Conservation (phyloP, 1,284 basidiomycete genomes). For the Rhizopogon hawkerae region DNA sequence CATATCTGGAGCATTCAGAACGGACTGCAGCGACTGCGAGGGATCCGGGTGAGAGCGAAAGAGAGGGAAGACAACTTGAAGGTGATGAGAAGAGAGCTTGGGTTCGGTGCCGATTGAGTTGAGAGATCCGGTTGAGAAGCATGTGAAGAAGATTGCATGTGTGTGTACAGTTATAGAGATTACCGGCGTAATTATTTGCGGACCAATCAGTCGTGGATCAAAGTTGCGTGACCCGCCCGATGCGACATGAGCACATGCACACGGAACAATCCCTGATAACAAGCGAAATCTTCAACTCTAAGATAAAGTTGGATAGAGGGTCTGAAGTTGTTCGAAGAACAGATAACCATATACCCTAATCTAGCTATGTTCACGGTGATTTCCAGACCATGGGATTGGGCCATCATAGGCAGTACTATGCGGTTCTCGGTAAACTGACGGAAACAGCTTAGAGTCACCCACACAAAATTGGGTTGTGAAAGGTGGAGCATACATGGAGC, state of each 20-base stretch:
- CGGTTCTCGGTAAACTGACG: not conserved
- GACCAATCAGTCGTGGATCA: not conserved
- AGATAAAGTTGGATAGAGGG: not conserved
- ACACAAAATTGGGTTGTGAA: not conserved
- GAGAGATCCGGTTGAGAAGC: too few relatives aligned
- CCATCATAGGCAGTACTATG: not conserved
- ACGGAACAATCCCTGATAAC: too few relatives aligned
- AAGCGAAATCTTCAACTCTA: not conserved
- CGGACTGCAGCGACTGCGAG: constrained; percentile 55
- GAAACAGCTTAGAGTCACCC: not conserved
- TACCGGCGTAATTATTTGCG: not conserved
- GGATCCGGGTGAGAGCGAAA: constrained; percentile 38
- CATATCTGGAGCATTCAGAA: constrained; percentile 60
- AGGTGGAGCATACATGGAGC: too few relatives aligned
- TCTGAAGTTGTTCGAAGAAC: not conserved
- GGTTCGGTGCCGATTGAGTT: too few relatives aligned
- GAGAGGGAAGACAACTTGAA: not conserved
- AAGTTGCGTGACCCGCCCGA: not conserved
- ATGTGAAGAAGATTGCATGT: too few relatives aligned
- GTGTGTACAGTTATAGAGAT: not conserved
- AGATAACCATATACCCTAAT: too few relatives aligned
- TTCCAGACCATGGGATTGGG: not conserved
- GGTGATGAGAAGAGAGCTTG: too few relatives aligned
- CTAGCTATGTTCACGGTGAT: not conserved
- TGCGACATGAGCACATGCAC: not conserved